These are phyloP conservation scores for Perkinsus olseni DNA, from an alignment of 169 alveolate genomes.

Conservation along the genomic window DNA sequence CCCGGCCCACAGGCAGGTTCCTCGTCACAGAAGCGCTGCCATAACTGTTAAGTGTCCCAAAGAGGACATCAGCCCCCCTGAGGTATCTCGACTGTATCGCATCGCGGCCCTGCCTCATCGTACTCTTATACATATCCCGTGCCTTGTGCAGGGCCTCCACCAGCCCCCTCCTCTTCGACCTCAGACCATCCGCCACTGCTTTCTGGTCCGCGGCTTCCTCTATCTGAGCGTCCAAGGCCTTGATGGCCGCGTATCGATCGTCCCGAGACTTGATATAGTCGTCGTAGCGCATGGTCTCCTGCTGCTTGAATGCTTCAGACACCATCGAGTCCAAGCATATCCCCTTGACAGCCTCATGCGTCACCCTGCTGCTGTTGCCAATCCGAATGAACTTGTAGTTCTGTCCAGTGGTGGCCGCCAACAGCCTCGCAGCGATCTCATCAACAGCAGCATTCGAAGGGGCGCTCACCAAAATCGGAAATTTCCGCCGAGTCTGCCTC, in stretches of 20 bases:
- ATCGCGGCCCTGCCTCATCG: background rate
- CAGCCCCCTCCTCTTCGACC: background rate
- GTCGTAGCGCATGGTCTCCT: background rate
- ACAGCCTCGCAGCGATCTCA: conserved; percentile 49
- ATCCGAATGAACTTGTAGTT: background rate
- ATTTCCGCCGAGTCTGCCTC: background rate
- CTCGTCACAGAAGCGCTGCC: background rate
- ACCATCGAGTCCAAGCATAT: background rate
- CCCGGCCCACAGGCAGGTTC: background rate
- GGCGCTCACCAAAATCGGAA: conserved; percentile 52
- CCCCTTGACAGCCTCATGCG: background rate
- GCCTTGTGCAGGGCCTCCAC: background rate
- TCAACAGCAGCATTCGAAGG: conserved; percentile 72
- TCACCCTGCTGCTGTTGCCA: background rate
- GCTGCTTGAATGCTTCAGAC: background rate
- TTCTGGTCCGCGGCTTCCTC: background rate
- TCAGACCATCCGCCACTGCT: background rate
- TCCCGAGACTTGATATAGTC: background rate
- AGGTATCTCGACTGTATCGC: background rate
- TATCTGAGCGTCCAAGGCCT: background rate
- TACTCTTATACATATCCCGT: background rate
- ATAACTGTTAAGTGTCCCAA: background rate
- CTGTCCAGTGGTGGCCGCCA: background rate
- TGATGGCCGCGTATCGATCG: background rate
- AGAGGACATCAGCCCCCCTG: background rate